Evolutionary conservation across 2,329 filamentous ascomycete genomes (phyloP), one percentile per base, ranked within the genome.

Genomic region (Exophiala oligosperma): DNA sequence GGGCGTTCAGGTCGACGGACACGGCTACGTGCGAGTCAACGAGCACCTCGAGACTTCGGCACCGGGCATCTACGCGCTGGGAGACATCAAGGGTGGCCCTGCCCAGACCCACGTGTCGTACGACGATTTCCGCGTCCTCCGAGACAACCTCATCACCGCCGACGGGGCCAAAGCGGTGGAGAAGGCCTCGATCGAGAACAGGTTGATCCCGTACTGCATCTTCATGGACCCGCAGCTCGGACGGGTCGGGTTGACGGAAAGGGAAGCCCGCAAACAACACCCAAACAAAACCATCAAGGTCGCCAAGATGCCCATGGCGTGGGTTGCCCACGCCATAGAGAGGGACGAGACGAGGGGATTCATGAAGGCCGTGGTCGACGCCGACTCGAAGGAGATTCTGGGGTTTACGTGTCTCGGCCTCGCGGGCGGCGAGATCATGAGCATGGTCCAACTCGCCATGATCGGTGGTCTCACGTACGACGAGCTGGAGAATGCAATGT

Each of bases 81-180:
- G 81, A 35, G 81, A 84, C 61, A 76, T 78, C 49, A 79, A 82
- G 54, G 79, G 80, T 46, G 75, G 76, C 0, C 78, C 80, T 5
- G 79, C 79, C 12, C 83, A 84, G 67, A 83, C 81, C 1, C 81
- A 84, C 68, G 76, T 84, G 61, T 80, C 78, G 2, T 83, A 82
- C 70, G 80, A 84, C 67, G 80, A 83, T 69, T 82, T 76, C 66
- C 78, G 81, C 55, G 77, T 84, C 67, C 64, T 83, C 47, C 72
- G 75, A 24, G 69, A 72, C 59, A 82, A 81, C 59, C 64, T 82
- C 48, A 63, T 79, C 38, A 56, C 69, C 14, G 66, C 70, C 44
- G 52, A 59, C 24, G 37, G 52, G 7, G 64, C 63, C 6, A 40
- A 26, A 38, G 14, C 40, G 11, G 32, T 35, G 40, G 44, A 43